Evolutionary conservation across 2,329 filamentous ascomycete species (phyloP).

Genomic region (Alternaria angustiovoidea): DNA sequence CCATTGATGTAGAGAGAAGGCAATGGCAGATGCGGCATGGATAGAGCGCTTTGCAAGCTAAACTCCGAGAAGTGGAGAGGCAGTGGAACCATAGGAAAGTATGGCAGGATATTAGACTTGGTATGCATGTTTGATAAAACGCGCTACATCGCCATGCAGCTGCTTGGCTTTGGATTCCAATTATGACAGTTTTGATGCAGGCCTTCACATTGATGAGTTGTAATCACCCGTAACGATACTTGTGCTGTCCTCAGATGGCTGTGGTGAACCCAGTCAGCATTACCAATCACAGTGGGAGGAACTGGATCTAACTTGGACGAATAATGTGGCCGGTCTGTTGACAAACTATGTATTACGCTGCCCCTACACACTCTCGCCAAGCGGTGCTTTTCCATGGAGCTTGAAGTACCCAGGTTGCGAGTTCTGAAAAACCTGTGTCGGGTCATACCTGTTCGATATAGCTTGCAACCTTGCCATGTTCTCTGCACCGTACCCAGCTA

Average conservation of each 20-base stretch:
- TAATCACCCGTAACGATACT: neutral
- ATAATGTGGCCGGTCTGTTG: neutral
- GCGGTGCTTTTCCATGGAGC: constrained; percentile 16
- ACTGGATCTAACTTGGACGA: neutral
- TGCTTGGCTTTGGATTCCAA: neutral
- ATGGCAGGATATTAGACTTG: neutral
- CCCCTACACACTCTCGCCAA: neutral
- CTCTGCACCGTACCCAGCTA: constrained; percentile 52
- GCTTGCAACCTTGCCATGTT: constrained; percentile 41
- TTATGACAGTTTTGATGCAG: neutral
- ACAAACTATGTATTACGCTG: neutral
- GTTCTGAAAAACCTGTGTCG: constrained; percentile 28
- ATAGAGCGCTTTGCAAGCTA: neutral
- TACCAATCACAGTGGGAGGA: neutral
- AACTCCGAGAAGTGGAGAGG: neutral
- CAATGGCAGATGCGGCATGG: neutral
- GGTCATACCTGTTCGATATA: constrained; percentile 32
- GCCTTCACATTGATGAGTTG: neutral
- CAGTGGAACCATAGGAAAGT: neutral
- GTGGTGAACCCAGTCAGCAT: neutral
- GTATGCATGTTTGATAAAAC: neutral
- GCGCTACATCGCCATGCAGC: neutral
- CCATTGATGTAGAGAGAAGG: neutral
- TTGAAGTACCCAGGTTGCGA: constrained; percentile 36
- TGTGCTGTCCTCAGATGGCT: neutral